Evolutionary conservation across 164 flowering plant genomes (phyloP).

Genomic region (Macadamia tetraphylla): DNA sequence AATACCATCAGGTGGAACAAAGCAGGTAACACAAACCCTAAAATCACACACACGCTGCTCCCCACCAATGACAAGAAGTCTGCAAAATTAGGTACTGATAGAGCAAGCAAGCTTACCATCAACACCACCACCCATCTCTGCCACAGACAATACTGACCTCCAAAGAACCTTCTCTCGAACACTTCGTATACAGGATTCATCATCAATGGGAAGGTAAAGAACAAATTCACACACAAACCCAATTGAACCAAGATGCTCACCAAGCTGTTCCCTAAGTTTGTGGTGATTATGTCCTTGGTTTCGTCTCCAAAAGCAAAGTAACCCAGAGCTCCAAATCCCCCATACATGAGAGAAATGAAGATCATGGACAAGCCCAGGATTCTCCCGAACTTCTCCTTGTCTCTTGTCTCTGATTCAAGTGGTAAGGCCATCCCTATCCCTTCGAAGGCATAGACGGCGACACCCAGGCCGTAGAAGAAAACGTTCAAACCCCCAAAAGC

Average conservation of each 20-base stretch:
- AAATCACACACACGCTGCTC: conserved; percentile 22
- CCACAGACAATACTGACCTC: conserved; percentile 55
- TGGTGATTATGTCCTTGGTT: conserved; percentile 73
- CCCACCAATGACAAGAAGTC: conserved; percentile 78
- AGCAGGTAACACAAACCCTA: conserved; percentile 84
- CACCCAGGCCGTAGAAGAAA: conserved; percentile 73
- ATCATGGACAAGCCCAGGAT: conserved; percentile 50
- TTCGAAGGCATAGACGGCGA: conserved; percentile 77
- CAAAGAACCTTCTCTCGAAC: conserved; percentile 56
- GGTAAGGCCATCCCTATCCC: conserved; percentile 87
- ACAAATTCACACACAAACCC: conserved; percentile 71
- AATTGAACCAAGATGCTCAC: conserved; percentile 60
- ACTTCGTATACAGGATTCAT: conserved; percentile 94
- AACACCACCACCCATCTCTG: conserved; percentile 68
- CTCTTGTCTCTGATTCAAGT: conserved; percentile 58
- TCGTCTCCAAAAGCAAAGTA: conserved; percentile 19
- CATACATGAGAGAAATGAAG: conserved; percentile 55
- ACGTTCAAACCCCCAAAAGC: conserved; percentile 61
- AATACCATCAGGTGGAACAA: conserved; percentile 66
- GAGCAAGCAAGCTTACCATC: conserved; percentile 61
- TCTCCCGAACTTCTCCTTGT: conserved; percentile 58
- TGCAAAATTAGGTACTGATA: conserved; percentile 78
- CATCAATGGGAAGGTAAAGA: conserved; percentile 83
- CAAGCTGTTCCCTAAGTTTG: conserved; percentile 61
- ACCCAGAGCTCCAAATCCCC: conserved; percentile 68